Conservation (phyloP, 225 moss, liverwort and hornwort species). For the Marchantia paleacea region DNA sequence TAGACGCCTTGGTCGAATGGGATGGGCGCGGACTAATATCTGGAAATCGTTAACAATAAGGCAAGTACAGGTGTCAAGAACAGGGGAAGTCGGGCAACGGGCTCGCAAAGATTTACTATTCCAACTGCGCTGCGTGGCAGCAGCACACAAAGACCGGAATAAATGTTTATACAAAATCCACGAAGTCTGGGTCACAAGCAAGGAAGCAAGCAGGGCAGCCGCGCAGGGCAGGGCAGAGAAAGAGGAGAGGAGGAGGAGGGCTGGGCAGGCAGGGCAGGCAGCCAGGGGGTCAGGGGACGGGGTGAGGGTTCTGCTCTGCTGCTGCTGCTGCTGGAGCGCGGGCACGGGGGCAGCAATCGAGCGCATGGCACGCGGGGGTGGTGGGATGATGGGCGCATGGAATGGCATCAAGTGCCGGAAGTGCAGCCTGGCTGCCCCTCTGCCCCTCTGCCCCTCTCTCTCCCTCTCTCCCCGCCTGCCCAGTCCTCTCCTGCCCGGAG, state of each 20-base stretch:
- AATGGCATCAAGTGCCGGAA: not conserved
- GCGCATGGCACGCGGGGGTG: not conserved
- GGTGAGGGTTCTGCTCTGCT: too few species aligned
- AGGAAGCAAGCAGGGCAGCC: not conserved
- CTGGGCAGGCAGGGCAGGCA: not conserved
- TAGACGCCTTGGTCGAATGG: too few species aligned
- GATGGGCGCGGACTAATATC: not conserved
- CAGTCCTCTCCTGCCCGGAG: not conserved
- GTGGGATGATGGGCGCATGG: slow-evolving; percentile 4
- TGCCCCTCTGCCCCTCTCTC: too few species aligned
- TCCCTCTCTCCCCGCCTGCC: not conserved
- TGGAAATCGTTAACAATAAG: not conserved
- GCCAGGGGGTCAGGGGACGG: not conserved
- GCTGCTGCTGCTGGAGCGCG: not conserved
- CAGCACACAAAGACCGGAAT: not conserved
- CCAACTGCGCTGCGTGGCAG: not conserved
- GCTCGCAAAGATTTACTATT: not conserved
- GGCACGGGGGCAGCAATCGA: not conserved
- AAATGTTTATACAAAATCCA: not conserved
- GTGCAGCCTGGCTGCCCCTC: not conserved
- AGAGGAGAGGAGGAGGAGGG: not conserved
- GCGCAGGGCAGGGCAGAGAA: not conserved
- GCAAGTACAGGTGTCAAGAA: slow-evolving; percentile 5
- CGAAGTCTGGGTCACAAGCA: not conserved
- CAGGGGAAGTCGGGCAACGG: not conserved